These are phyloP conservation scores for Pythium rishiriense DNA, from an alignment of 352 stramenopile species.

Conservation along the genomic window DNA sequence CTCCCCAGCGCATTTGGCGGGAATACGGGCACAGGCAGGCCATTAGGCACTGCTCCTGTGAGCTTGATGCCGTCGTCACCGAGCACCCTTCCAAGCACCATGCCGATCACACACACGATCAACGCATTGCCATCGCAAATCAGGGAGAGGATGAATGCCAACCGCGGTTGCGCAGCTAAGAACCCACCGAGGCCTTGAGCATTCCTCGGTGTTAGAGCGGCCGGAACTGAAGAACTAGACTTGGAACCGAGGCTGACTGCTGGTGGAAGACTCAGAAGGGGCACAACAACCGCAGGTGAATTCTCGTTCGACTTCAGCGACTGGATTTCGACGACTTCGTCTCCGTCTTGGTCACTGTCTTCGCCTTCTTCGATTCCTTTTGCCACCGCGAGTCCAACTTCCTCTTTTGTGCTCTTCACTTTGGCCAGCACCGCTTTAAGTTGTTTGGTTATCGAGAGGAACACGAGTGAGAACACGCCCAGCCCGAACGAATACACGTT, in stretches of 20 bases:
- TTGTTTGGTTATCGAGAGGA: constrained; percentile 34
- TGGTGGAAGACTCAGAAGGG: not conserved
- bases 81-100: constrained; percentile 55
- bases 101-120: constrained; percentile 78
- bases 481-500: constrained; percentile 58
- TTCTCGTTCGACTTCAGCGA: constrained; percentile 11
- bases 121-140: constrained; percentile 69
- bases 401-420: not conserved
- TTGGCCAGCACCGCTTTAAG: constrained; percentile 15
- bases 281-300: not conserved
- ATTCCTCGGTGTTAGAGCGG: not conserved
- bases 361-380: not conserved
- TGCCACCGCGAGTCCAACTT: not conserved
- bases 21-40: constrained; percentile 55
- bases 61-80: constrained; percentile 70
- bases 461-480: constrained; percentile 43
- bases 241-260: not conserved
- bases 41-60: constrained; percentile 76
- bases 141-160: constrained; percentile 42
- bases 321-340: constrained; percentile 10
- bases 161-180: constrained; percentile 24
- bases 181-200: constrained; percentile 2
- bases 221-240: not conserved
- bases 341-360: not conserved
- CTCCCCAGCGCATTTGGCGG: constrained; percentile 44